phyloP scores from a whole-genome alignment of 192 early-diverging fungal species.

The Mortierella hygrophila region DNA sequence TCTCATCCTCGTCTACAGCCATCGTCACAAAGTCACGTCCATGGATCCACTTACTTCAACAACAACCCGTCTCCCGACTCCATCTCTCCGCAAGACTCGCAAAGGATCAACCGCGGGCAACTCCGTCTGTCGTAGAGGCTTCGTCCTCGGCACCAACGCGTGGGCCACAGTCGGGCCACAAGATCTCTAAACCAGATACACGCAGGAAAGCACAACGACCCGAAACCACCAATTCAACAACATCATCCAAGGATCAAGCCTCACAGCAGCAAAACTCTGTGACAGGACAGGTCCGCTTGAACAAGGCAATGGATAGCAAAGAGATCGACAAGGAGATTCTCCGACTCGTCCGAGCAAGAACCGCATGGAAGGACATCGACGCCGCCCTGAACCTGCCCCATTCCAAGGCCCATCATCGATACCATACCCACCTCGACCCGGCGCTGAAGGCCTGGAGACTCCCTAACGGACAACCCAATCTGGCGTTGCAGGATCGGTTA shows the following conservation, averaged over 20 bases:
- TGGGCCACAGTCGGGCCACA: neutral
- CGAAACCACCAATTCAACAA: neutral
- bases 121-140: neutral
- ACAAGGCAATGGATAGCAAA: neutral
- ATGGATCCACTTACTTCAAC: neutral
- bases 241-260: neutral
- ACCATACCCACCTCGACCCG: slow-evolving; percentile 30
- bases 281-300: neutral
- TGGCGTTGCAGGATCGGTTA: slow-evolving; percentile 14
- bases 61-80: neutral
- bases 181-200: neutral
- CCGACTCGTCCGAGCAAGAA: neutral
- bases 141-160: neutral
- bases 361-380: slow-evolving; percentile 37
- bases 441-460: slow-evolving; percentile 30
- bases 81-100: neutral
- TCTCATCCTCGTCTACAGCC: neutral
- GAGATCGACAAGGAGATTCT: slow-evolving; percentile 17
- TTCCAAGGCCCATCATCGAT: slow-evolving; percentile 36
- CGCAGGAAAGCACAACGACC: neutral
- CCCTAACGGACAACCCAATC: slow-evolving; percentile 23
- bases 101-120: neutral
- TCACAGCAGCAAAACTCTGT: neutral
- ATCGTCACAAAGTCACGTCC: neutral
- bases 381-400: slow-evolving; percentile 3